Base-by-base conservation (phyloP, 1,284 basidiomycete species). In the Pascua sp. region DNA sequence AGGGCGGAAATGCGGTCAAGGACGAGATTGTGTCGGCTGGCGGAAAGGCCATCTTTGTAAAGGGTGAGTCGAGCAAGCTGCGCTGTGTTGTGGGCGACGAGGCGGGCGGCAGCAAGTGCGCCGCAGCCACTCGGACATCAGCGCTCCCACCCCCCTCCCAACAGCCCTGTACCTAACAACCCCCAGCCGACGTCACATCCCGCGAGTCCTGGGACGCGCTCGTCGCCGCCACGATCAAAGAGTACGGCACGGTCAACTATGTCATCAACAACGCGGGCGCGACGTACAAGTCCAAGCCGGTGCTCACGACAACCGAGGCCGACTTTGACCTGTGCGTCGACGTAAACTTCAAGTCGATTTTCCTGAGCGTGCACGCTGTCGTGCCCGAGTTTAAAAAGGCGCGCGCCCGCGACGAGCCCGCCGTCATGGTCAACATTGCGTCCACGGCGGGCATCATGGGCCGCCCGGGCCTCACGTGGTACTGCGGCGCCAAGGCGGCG, bases 241-340 rank as follows among this genome's bases (percentile, higher is more conserved):
- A 51, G 5, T 53, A 56, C 16, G 60, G 60, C 53, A 51, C 51
- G 47, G 48, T 61, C 36, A 58, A 61, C 51, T 58, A 47, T 13
- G 48, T 61, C 24, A 57, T 61, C 60, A 61, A 61, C 60, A 61
- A 61, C 51, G 60, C 60, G 8, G 60, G 60, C 41, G 48, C 53
- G 49, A 61, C 56, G 36, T 61, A 61, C 60, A 55, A 61, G 56
- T 56, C 56, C 44, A 61, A 61, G 54, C 60, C 60, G 4, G 56
- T 58, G 39, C 53, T 61, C 24, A 41, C 49, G 38, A 57, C 56
- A 15, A 57, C 56, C 37, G 56, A 58, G 44, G 16, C 17, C 11
- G 56, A 58, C 51, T 61, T 61, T 44, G 60, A 61, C 54, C 50
- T 61, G 9, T 61, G 59, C 55, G 47, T 61, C 11, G 59, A 61